Evolutionary conservation across 345 rosid species (phyloP).

Genomic region (Rhizophora apiculata): DNA sequence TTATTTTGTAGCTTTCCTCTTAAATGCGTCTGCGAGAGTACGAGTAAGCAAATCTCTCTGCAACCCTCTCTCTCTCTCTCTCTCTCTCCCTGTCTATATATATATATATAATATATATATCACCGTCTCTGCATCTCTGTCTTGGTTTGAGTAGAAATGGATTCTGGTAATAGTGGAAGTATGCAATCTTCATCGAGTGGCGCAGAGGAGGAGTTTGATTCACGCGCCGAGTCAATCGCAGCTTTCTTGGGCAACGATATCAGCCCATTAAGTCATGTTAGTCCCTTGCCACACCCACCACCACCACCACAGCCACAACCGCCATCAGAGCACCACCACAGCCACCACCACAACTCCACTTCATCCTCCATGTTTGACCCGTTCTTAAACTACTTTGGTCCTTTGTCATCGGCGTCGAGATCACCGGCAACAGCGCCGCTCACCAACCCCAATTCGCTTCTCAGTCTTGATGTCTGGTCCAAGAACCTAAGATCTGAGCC

Average conservation of each 20-base stretch:
- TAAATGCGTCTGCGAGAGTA: constrained; percentile 21
- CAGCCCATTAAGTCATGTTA: constrained; percentile 16
- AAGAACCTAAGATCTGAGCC: constrained; percentile 51
- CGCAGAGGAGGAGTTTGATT: constrained; percentile 72
- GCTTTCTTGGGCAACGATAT: constrained; percentile 36
- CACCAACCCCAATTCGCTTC: constrained; percentile 34
- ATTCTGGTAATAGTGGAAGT: constrained; percentile 76
- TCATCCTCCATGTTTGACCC: constrained; percentile 45
- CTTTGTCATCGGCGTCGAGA: constrained; percentile 30
- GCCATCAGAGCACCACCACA: constrained; percentile 28
- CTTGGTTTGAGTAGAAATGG: constrained; percentile 37
- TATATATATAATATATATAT: constrained; percentile 12
- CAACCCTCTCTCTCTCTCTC: constrained; percentile 7
- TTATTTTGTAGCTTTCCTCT: constrained; percentile 23
- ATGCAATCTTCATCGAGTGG: constrained; percentile 72
- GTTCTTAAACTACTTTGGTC: constrained; percentile 56
- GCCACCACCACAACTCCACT: constrained; percentile 30
- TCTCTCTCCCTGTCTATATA: constrained; percentile 6
- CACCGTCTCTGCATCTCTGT: constrained; percentile 19
- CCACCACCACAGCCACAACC: constrained; percentile 34
- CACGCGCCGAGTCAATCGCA: constrained; percentile 61
- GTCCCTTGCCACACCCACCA: constrained; percentile 30
- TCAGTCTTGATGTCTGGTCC: constrained; percentile 57
- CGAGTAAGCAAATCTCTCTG: constrained; percentile 7
- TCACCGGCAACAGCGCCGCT: constrained; percentile 13